Base-by-base conservation (phyloP, 768 basidiomycete species). In the Lentinula edodes region DNA sequence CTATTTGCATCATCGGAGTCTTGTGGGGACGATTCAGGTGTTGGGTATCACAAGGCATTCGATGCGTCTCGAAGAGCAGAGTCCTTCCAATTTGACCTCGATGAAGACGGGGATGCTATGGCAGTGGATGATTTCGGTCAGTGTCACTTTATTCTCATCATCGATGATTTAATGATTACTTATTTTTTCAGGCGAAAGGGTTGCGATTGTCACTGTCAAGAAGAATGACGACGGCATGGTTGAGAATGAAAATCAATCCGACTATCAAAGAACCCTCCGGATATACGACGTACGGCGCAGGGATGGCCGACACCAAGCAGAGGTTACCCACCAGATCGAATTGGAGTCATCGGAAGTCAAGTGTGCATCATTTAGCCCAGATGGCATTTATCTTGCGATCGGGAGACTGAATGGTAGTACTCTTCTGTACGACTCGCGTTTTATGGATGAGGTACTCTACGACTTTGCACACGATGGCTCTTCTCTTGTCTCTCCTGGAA, bases 381-480 rank as follows among this genome's bases (percentile, higher is more conserved):
- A 89, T 63, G 81, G 80, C 9, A 71, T 83, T 3, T 83, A 84
- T 64, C 75, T 90, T 8, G 84, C 88, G 13, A 68, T 86, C 6
- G 86, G 78, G 3, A 78, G 87, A 46, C 81, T 71, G 48, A 87
- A 90, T 67, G 87, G 88, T 63, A 68, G 68, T 38, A 72, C 76
- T 1, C 83, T 89, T 60, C 69, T 91, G 3, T 90, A 90, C 63
- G 89, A 91, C 68, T 66, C 78, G 1, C 81, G 89, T 10, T 83
- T 77, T 67, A 66, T 87, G 16, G 69, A 73, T 20, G 71, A 74
- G 1, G 71, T 77, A 12, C 66, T 89, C 48, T 79, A 76, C 60
- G 72, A 75, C 16, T 86, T 84, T 66, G 65, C 67, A 45, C 89
- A 90, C 63, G 23, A 57, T 20, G 73, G 71, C 0, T 62, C 68